Conservation (phyloP, 2,329 filamentous ascomycete species). For the Aspergillus brasiliensis region DNA sequence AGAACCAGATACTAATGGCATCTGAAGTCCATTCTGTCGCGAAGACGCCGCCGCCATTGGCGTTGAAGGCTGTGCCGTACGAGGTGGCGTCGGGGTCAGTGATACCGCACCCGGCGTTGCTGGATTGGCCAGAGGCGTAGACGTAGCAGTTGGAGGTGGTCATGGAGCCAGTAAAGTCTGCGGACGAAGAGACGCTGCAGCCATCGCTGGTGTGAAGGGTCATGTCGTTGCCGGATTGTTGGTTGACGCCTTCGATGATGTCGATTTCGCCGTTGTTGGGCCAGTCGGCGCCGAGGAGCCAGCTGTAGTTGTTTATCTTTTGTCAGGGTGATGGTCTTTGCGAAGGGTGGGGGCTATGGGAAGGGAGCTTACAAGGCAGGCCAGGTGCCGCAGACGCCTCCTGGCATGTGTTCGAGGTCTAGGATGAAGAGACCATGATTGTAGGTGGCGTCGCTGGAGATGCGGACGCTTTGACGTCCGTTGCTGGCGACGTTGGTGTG, state of each 20-base stretch:
- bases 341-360: not conserved
- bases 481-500: constrained; percentile 56
- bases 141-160: constrained; percentile 62
- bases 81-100: constrained; percentile 51
- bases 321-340: not conserved
- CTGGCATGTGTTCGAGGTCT: constrained; percentile 74
- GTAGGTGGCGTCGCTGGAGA: constrained; percentile 67
- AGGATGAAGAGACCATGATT: constrained; percentile 69
- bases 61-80: constrained; percentile 73
- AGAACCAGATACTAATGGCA: constrained; percentile 80
- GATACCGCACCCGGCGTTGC: constrained; percentile 63
- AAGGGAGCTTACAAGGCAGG: constrained; percentile 62
- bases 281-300: constrained; percentile 68
- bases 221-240: constrained; percentile 60
- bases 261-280: constrained; percentile 74
- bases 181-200: constrained; percentile 58
- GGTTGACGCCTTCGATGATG: constrained; percentile 77
- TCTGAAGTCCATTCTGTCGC: constrained; percentile 74
- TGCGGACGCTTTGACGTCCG: constrained; percentile 70
- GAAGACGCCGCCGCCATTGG: constrained; percentile 68
- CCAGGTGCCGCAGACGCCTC: constrained; percentile 70
- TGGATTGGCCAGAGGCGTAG: constrained; percentile 43
- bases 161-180: constrained; percentile 49
- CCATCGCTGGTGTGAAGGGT: constrained; percentile 67
- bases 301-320: constrained; percentile 33